A percentile compares a stretch with the other conserved stretches of the same genome.
Conservation (phyloP, 2,329 filamentous ascomycete species). For the Colletotrichum destructivum region DNA sequence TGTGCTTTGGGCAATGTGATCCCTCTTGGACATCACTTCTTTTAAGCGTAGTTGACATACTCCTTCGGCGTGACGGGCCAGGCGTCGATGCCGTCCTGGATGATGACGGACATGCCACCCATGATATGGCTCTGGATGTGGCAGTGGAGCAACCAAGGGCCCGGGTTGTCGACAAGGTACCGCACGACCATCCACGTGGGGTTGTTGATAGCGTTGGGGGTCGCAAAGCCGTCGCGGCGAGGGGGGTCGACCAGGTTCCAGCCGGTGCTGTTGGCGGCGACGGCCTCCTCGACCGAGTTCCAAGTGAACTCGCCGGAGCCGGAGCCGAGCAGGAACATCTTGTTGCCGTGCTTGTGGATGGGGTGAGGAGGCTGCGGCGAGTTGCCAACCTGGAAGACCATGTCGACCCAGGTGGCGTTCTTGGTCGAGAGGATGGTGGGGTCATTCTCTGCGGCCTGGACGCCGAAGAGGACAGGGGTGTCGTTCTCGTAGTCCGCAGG, state of each 20-base stretch:
- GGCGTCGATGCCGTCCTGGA: slow-evolving; percentile 63
- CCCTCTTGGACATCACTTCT: background rate
- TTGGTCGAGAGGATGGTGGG: slow-evolving; percentile 65
- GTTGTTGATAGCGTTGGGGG: slow-evolving; percentile 50
- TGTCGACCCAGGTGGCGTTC: slow-evolving; percentile 68
- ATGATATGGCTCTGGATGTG: slow-evolving; percentile 68
- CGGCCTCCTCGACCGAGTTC: slow-evolving; percentile 67
- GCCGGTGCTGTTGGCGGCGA: slow-evolving; percentile 58
- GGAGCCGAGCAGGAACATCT: slow-evolving; percentile 70
- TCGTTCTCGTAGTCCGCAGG: slow-evolving; percentile 54
- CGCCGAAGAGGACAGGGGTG: slow-evolving; percentile 63
- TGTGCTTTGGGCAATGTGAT: background rate
- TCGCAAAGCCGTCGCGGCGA: slow-evolving; percentile 64
- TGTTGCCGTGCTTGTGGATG: slow-evolving; percentile 76
- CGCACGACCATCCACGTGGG: slow-evolving; percentile 65
- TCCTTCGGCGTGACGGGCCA: slow-evolving; percentile 59
- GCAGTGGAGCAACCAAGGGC: slow-evolving; percentile 70
- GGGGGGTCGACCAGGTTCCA: slow-evolving; percentile 73
- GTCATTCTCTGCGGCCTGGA: slow-evolving; percentile 49
- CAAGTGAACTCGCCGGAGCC: slow-evolving; percentile 68
- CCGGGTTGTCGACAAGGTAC: slow-evolving; percentile 67
- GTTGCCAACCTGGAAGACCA: slow-evolving; percentile 63
- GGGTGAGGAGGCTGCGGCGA: slow-evolving; percentile 69
- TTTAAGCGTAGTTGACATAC: slow-evolving; percentile 48
- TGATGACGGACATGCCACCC: slow-evolving; percentile 69